phyloP scores from a whole-genome alignment of 495 filamentous ascomycete genomes.

The Lentithecium fluviatile region DNA sequence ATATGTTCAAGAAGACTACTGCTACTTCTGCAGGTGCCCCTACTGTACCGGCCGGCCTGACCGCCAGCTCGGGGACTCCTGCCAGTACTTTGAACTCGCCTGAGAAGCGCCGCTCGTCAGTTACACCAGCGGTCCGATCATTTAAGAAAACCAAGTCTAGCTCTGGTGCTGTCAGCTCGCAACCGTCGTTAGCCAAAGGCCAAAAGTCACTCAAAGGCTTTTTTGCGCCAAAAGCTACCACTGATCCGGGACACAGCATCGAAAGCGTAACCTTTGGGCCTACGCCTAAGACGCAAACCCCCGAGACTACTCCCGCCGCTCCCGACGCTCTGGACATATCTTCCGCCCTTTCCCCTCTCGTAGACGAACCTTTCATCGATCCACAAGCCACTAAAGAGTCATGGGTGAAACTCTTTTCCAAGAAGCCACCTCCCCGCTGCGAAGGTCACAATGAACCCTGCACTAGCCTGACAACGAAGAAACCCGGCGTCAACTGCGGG shows the following conservation, averaged over 20 bases:
- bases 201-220: constrained; percentile 82
- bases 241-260: not conserved
- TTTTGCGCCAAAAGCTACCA: constrained; percentile 49
- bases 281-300: not conserved
- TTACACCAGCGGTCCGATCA: constrained; percentile 3
- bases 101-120: constrained; percentile 18
- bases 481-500: constrained; percentile 79
- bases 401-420: constrained; percentile 82
- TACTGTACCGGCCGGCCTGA: not conserved
- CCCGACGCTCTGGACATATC: not conserved
- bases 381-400: constrained; percentile 64
- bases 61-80: not conserved
- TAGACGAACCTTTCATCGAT: constrained; percentile 59
- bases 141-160: constrained; percentile 40
- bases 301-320: not conserved
- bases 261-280: not conserved
- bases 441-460: constrained; percentile 84
- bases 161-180: constrained; percentile 24
- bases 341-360: constrained; percentile 16
- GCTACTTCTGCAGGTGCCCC: not conserved
- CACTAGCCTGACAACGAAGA: constrained; percentile 76
- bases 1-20: constrained; percentile 74
- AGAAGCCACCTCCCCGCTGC: constrained; percentile 70
- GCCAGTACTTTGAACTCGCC: constrained; percentile 18
- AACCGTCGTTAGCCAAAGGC: constrained; percentile 45